Evolutionary conservation across 805 yeast genomes (phyloP).

Genomic region (Saturnispora sekii): DNA sequence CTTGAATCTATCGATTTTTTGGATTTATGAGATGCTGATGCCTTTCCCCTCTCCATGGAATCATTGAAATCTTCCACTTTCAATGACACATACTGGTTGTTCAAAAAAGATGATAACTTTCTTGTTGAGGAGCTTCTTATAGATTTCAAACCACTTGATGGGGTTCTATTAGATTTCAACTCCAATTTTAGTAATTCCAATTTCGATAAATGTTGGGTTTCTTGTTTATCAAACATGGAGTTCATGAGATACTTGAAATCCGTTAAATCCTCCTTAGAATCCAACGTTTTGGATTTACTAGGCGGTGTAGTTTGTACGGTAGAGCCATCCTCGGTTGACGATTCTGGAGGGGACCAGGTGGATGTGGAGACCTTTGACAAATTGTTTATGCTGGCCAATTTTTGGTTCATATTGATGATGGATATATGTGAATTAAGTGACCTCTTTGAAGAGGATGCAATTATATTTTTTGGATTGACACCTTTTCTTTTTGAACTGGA

Average conservation of each 20-base stretch:
- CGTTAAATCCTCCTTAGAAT: background rate
- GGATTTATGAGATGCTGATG: constrained; percentile 13
- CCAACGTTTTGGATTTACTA: background rate
- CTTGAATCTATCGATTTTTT: constrained; percentile 19
- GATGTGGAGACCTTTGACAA: background rate
- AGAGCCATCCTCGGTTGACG: no score
- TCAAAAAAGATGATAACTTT: constrained; percentile 19
- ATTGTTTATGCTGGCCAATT: constrained; percentile 8
- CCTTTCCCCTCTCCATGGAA: background rate
- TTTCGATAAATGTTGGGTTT: constrained; percentile 12
- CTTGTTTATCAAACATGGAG: constrained; percentile 20
- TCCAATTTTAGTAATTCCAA: constrained; percentile 17
- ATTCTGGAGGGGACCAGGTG: no score
- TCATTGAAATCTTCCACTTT: constrained; percentile 15
- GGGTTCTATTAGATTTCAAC: constrained; percentile 3
- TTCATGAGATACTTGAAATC: constrained; percentile 23
- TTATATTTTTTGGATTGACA: constrained; percentile 14
- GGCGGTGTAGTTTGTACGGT: no score
- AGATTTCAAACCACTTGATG: constrained; percentile 10
- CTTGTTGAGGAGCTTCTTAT: constrained; percentile 23
- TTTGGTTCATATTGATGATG: constrained; percentile 12
- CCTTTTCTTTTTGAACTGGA: background rate
- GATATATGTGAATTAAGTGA: constrained; percentile 29
- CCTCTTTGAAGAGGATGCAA: constrained; percentile 39
- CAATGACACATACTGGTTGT: constrained; percentile 10